A percentile compares a stretch with the other conserved stretches of the same genome.
Evolutionary conservation across 2,329 filamentous ascomycete species (phyloP).

Genomic region (Hypomyces rosellus): DNA sequence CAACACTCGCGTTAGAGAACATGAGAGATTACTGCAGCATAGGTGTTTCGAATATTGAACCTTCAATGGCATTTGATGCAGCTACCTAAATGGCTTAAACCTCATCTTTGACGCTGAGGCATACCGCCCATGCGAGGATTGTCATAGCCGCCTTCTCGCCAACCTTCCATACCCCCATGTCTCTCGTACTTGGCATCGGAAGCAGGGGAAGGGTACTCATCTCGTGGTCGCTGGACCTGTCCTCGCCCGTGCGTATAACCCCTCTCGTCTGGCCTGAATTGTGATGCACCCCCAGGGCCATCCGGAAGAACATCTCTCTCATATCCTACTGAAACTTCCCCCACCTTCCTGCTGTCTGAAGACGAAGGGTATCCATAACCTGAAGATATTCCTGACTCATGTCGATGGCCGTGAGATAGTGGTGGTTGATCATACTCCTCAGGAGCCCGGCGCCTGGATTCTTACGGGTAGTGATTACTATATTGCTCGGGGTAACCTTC

Average conservation of each 20-base stretch:
- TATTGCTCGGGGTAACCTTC: not conserved
- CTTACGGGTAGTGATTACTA: not conserved
- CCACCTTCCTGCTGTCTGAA: not conserved
- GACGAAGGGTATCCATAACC: not conserved
- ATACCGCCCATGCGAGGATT: not conserved
- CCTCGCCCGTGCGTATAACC: not conserved
- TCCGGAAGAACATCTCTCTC: not conserved
- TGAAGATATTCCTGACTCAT: not conserved
- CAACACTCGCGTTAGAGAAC: no score
- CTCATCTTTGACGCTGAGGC: not conserved
- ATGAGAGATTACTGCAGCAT: no score
- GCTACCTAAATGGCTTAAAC: no score
- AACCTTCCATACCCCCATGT: constrained; percentile 3
- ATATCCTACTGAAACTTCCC: not conserved
- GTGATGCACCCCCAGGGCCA: not conserved
- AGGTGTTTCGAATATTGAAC: no score
- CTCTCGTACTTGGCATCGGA: not conserved
- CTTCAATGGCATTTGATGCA: no score
- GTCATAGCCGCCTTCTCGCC: not conserved
- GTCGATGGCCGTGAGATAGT: not conserved
- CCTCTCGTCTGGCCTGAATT: not conserved
- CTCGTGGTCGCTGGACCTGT: not conserved
- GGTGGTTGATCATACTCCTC: not conserved
- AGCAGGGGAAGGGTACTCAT: not conserved
- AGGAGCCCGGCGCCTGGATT: not conserved